A percentile compares a stretch with the other conserved stretches of the same genome.
Conservation (phyloP, 257 asterid species). For the Solanum phureja region DNA sequence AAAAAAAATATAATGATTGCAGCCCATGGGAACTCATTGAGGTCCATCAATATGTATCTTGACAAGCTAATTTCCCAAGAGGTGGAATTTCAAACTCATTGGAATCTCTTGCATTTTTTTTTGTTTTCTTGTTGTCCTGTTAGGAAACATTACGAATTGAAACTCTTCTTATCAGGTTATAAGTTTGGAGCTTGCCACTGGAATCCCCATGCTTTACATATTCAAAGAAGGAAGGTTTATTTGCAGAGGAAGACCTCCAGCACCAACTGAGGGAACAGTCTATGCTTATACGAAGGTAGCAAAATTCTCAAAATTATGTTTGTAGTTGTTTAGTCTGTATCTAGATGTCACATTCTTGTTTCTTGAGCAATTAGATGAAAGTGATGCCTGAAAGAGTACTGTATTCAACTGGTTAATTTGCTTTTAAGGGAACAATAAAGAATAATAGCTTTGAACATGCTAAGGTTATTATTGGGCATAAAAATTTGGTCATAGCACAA, state of each 20-base stretch:
- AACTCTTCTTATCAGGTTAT: slow-evolving; percentile 44
- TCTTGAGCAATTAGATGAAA: neutral
- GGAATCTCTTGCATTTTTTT: neutral
- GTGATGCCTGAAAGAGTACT: neutral
- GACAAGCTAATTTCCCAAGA: slow-evolving; percentile 94
- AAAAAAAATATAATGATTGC: slow-evolving; percentile 92
- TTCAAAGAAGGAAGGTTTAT: slow-evolving; percentile 71
- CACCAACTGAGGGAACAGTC: slow-evolving; percentile 74
- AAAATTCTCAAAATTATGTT: neutral
- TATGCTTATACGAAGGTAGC: slow-evolving; percentile 92
- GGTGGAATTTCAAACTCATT: slow-evolving; percentile 28
- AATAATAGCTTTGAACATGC: neutral
- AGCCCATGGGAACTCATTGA: slow-evolving; percentile 94
- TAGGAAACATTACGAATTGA: neutral
- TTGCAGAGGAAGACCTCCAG: slow-evolving; percentile 92
- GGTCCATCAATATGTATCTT: slow-evolving; percentile 96
- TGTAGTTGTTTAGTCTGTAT: neutral
- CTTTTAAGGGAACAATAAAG: neutral
- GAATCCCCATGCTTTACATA: slow-evolving; percentile 97
- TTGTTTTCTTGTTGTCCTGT: neutral
- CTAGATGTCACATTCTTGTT: neutral
- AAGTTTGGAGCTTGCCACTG: slow-evolving; percentile 92
- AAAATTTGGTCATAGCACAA: neutral
- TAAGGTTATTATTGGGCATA: neutral
- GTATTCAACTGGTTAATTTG: neutral